These are phyloP conservation scores for Iris macrosiphon DNA, from an alignment of 106 monocot species.

Conservation along the genomic window DNA sequence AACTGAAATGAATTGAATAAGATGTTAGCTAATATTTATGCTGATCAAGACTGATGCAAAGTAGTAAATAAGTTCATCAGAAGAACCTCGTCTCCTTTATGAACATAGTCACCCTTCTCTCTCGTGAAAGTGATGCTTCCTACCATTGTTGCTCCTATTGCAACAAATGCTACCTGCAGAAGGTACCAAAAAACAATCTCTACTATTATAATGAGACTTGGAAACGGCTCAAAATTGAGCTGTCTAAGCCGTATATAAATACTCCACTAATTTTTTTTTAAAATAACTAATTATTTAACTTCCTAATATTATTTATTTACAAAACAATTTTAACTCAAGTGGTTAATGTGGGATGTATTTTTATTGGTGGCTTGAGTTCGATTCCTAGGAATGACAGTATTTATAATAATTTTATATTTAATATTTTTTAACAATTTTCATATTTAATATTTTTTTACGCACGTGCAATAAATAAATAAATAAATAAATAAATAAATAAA, in stretches of 20 bases:
- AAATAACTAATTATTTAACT: no score
- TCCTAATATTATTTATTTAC: no score
- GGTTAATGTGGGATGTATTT: no score
- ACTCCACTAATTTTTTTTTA: no score
- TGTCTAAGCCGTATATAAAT: no score
- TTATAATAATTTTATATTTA: background rate
- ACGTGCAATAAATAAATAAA: no score
- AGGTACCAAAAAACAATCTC: background rate
- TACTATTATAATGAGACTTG: no score
- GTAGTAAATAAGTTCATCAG: background rate
- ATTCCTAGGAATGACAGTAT: no score
- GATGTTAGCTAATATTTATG: slow-evolving; percentile 1
- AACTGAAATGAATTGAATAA: slow-evolving; percentile 35
- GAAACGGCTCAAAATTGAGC: no score
- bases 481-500: background rate
- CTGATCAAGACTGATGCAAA: background rate
- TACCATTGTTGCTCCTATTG: slow-evolving; percentile 84
- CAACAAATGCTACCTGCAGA: slow-evolving; percentile 71
- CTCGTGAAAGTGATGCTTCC: slow-evolving; percentile 67
- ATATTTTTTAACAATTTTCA: background rate
- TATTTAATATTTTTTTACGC: no score
- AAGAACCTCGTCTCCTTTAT: slow-evolving; percentile 79
- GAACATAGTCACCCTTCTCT: slow-evolving; percentile 47
- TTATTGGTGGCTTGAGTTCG: no score
- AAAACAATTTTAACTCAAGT: no score